phyloP scores from a whole-genome alignment of 768 basidiomycete species.

The Jaapia argillacea region DNA sequence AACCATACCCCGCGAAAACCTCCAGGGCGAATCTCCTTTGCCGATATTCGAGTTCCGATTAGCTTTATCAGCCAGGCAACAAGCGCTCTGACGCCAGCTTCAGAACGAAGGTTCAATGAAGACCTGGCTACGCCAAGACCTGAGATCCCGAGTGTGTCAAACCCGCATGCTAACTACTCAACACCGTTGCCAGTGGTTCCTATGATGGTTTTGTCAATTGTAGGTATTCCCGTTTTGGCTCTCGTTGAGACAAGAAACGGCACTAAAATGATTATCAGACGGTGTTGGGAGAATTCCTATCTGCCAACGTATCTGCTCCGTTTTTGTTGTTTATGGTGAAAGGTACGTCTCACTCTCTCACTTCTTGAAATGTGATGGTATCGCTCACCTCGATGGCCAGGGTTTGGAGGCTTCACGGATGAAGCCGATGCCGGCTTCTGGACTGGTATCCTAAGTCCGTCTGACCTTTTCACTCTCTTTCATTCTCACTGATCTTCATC shows the following conservation, averaged over 20 bases:
- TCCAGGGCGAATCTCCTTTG: no score
- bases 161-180: no score
- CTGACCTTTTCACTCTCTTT: no score
- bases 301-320: slow-evolving; percentile 86
- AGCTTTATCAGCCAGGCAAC: no score
- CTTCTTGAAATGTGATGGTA: slow-evolving; percentile 15
- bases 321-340: slow-evolving; percentile 95
- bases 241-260: no score
- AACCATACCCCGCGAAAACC: no score
- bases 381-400: slow-evolving; percentile 22
- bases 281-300: slow-evolving; percentile 91
- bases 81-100: no score
- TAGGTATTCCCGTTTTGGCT: slow-evolving; percentile 22
- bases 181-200: slow-evolving; percentile 82
- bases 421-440: slow-evolving; percentile 85
- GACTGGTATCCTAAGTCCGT: slow-evolving; percentile 84
- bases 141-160: no score
- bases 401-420: slow-evolving; percentile 59
- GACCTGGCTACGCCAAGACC: no score
- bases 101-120: no score
- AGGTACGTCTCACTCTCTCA: slow-evolving; percentile 34
- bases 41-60: no score
- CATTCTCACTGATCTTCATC: no score
- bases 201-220: slow-evolving; percentile 89
- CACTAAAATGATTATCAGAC: slow-evolving; percentile 36